These are phyloP conservation scores for Blastocladiella britannica DNA, from an alignment of 192 early-diverging fungal species.

Conservation along the genomic window DNA sequence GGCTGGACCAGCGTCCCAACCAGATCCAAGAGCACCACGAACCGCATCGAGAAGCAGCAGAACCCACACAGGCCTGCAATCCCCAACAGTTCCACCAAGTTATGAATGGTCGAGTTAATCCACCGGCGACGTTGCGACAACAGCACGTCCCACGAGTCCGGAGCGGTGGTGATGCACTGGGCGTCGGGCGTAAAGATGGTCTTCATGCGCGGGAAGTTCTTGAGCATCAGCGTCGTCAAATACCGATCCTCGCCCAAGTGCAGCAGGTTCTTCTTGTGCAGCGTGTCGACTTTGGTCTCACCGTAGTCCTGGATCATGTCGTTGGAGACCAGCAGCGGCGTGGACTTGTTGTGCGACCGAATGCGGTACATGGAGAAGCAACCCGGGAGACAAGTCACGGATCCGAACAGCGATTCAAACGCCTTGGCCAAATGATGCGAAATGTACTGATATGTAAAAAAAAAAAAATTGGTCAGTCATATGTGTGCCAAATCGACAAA, in stretches of 20 bases:
- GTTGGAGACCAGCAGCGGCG: constrained; percentile 61
- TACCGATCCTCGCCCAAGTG: constrained; percentile 93
- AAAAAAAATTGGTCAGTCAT: too few species aligned
- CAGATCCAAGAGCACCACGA: constrained; percentile 83
- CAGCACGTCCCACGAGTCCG: constrained; percentile 71
- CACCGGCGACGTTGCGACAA: constrained; percentile 89
- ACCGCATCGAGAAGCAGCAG: constrained; percentile 95
- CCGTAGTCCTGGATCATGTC: constrained; percentile 69
- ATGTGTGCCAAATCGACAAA: constrained; percentile 14
- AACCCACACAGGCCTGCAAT: constrained; percentile 79
- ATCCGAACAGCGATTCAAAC: constrained; percentile 59
- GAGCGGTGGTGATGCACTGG: constrained; percentile 70
- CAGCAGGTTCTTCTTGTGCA: constrained; percentile 94
- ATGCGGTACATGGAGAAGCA: constrained; percentile 77
- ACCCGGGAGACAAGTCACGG: constrained; percentile 61
- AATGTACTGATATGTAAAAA: too few species aligned
- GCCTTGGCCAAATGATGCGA: constrained; percentile 83
- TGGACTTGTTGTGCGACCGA: constrained; percentile 36
- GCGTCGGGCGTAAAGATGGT: constrained; percentile 84
- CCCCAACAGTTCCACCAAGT: constrained; percentile 70
- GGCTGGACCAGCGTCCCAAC: constrained; percentile 58
- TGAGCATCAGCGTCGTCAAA: constrained; percentile 89
- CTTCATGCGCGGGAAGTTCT: constrained; percentile 87
- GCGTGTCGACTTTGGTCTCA: constrained; percentile 76
- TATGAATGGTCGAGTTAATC: constrained; percentile 98